Percentiles rank a stretch among this genome's conserved stretches.
phyloP scores from a whole-genome alignment of 768 basidiomycete species.

The Dictyophora rubrovolvata region DNA sequence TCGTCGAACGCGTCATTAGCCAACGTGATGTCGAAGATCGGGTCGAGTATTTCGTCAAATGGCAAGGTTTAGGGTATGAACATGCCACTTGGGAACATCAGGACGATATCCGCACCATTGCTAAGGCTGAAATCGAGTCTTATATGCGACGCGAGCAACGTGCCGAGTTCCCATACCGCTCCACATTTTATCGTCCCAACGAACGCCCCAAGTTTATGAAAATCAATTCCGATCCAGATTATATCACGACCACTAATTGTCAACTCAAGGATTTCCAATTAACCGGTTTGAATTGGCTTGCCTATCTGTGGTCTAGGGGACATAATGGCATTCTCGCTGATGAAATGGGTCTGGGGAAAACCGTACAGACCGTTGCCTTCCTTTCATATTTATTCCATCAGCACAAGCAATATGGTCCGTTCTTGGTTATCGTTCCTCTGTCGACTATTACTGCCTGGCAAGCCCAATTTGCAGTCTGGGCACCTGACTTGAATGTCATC shows the following conservation, averaged over 20 bases:
- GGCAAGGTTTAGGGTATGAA: slow-evolving; percentile 86
- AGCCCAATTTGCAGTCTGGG: slow-evolving; percentile 87
- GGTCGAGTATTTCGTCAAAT: slow-evolving; percentile 93
- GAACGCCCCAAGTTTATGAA: slow-evolving; percentile 72
- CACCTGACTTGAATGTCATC: slow-evolving; percentile 93
- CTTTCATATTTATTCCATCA: slow-evolving; percentile 92
- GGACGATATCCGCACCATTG: slow-evolving; percentile 69
- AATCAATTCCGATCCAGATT: slow-evolving; percentile 81
- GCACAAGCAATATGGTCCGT: slow-evolving; percentile 88
- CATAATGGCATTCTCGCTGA: slow-evolving; percentile 97
- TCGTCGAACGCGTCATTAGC: slow-evolving; percentile 82
- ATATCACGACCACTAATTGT: slow-evolving; percentile 69
- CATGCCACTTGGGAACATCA: slow-evolving; percentile 93
- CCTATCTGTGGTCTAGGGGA: slow-evolving; percentile 88
- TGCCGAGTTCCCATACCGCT: slow-evolving; percentile 80
- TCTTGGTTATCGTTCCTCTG: slow-evolving; percentile 93
- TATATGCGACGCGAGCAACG: slow-evolving; percentile 70
- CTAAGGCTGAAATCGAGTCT: slow-evolving; percentile 67
- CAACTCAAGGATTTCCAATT: slow-evolving; percentile 95
- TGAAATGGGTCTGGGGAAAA: slow-evolving; percentile 99
- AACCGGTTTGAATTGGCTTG: slow-evolving; percentile 97
- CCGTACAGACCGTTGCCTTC: slow-evolving; percentile 93
- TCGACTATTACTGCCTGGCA: slow-evolving; percentile 99
- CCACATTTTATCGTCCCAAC: slow-evolving; percentile 50
- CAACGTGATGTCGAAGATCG: slow-evolving; percentile 54